Evolutionary conservation across 176 grass and related monocot genomes (phyloP), one percentile per base, ranked within the genome.

Genomic region (Cocos nucifera): DNA sequence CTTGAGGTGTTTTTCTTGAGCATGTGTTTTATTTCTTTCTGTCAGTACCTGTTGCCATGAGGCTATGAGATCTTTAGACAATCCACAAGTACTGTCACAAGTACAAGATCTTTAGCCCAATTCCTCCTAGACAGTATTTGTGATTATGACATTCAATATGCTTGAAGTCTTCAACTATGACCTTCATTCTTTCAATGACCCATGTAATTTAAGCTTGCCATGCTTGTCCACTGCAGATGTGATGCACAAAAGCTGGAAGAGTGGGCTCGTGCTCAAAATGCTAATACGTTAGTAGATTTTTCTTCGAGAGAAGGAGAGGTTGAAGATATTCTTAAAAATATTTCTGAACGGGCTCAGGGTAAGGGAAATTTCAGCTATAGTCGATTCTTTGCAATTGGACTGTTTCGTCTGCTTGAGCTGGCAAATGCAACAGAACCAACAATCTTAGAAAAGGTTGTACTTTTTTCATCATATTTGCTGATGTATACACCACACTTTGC

Each of bases 301-400:
- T 80, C 79, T 23, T 83, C 82, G 28, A 98, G 78, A 75, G 84
- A 98, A 50, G 94, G 94, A 65, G 94, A 89, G 67, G 77, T 98
- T 20, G 88, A 93, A 73, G 69, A 51, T 35, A 62, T 86, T 70
- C 53, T 98, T 59, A 98, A 92, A 74, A 80, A 89, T 83, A 86
- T 98, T 63, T 85, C 88, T 26, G 84, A 98, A 83, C 85, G 88
- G 65, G 94, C 87, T 17, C 72, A 88, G 70, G 79, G 84, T 69
- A 83, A 86, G 24, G 84, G 79, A 85, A 86, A 89, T 67, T 98
- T 98, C 77, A 89, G 74, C 79, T 98, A 98, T 73, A 93, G 94
- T 21, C 81, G 88, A 25, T 98, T 98, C 80, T 89, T 92, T 75
- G 94, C 94, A 1, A 73, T 98, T 74, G 94, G 94, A 50, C 79